Evolutionary conservation across 2,329 filamentous ascomycete genomes (phyloP).

Genomic region (Calonectria pteridis): DNA sequence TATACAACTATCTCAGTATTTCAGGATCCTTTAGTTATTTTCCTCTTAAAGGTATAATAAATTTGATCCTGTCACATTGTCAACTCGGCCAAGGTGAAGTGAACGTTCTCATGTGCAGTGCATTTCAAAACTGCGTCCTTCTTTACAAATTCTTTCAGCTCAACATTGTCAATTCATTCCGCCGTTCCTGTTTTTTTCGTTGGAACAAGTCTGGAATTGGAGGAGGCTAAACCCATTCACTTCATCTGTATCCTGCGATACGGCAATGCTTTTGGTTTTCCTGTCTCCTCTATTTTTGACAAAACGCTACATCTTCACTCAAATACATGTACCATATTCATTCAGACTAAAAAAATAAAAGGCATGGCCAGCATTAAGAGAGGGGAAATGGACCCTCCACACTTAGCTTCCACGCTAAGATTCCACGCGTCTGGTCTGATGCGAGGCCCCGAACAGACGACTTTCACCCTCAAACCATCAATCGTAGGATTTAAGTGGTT

Average conservation of each 20-base stretch:
- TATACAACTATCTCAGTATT: background rate
- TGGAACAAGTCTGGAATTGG: too few relatives aligned
- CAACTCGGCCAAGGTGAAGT: background rate
- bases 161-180: background rate
- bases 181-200: too few relatives aligned
- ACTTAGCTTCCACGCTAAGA: background rate
- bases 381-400: background rate
- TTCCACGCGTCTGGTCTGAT: background rate
- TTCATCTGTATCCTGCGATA: too few relatives aligned
- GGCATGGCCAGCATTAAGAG: too few relatives aligned
- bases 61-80: background rate
- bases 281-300: too few relatives aligned
- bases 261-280: too few relatives aligned
- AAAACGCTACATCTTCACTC: too few relatives aligned
- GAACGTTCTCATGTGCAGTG: background rate
- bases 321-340: background rate
- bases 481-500: background rate
- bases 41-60: background rate
- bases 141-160: background rate
- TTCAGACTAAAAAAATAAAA: background rate
- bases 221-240: too few relatives aligned
- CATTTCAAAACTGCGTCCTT: background rate
- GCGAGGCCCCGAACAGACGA: background rate
- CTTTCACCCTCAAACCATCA: background rate
- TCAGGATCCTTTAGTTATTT: background rate